Evolutionary conservation across 495 filamentous ascomycete genomes (phyloP).

Genomic region (Penicillium daleae): DNA sequence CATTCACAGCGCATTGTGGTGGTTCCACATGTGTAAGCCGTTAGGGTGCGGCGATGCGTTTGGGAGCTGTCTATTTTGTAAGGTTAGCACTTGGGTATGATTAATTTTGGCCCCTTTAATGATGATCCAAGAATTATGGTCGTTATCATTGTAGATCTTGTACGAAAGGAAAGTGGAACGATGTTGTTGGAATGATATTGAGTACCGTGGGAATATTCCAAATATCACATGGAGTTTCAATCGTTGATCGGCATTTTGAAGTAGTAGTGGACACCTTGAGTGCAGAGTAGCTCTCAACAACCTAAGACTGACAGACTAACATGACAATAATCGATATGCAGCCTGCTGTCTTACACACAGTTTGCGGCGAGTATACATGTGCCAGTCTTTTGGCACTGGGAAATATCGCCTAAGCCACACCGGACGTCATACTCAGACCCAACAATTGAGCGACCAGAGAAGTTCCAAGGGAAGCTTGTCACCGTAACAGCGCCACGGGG

Average conservation of each 20-base stretch:
- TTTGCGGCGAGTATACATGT: too few species aligned
- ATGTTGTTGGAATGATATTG: not conserved
- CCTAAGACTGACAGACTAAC: too few species aligned
- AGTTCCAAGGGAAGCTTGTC: not conserved
- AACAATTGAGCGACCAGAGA: not conserved
- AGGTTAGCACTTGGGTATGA: not conserved
- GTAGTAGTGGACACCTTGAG: not conserved
- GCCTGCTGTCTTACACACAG: too few species aligned
- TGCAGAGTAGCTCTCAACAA: not conserved
- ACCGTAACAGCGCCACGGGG: slow-evolving; percentile 3
- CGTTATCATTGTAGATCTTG: not conserved
- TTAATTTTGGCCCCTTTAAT: not conserved
- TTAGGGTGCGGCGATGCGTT: slow-evolving; percentile 2
- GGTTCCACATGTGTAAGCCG: slow-evolving; percentile 9
- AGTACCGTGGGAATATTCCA: not conserved
- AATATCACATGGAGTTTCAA: not conserved
- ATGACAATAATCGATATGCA: too few species aligned
- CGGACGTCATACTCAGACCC: not conserved
- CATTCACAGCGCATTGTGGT: slow-evolving; percentile 1
- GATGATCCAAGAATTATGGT: not conserved
- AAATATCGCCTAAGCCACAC: not conserved
- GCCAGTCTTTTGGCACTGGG: not conserved
- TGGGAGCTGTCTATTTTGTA: not conserved
- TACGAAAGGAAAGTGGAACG: not conserved
- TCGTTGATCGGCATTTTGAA: not conserved